Evolutionary conservation across 1,284 basidiomycete species (phyloP).

Genomic region (Irpex rosettiformis): DNA sequence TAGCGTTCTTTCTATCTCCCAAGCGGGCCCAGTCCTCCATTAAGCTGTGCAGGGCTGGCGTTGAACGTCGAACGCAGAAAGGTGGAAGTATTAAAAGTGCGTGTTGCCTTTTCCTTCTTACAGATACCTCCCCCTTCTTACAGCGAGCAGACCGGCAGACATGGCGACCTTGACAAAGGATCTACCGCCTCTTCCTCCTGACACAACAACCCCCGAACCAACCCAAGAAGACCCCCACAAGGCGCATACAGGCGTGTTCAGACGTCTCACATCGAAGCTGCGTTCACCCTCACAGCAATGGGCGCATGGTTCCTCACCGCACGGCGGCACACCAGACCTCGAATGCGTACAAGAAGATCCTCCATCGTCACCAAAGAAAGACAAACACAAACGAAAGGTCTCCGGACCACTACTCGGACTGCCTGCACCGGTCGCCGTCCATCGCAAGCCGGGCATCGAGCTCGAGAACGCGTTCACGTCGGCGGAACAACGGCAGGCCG

Average conservation of each 20-base stretch:
- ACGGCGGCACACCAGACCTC: neutral
- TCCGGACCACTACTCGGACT: conserved; percentile 18
- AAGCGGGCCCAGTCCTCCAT: neutral
- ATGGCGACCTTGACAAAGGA: conserved; percentile 13
- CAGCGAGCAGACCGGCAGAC: neutral
- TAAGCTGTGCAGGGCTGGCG: neutral
- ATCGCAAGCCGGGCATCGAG: conserved; percentile 12
- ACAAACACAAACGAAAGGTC: conserved; percentile 12
- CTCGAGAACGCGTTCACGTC: conserved; percentile 25
- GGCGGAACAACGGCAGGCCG: conserved; percentile 27
- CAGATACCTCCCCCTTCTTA: neutral
- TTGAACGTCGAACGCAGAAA: neutral
- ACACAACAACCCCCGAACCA: too few species aligned
- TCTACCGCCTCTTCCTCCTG: conserved; percentile 9
- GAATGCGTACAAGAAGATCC: neutral
- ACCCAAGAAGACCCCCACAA: conserved; percentile 3
- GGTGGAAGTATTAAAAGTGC: neutral
- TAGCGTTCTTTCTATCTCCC: neutral
- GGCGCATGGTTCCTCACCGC: conserved; percentile 2
- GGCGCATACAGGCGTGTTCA: conserved; percentile 7
- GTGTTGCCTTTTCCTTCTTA: neutral
- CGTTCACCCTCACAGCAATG: conserved; percentile 11
- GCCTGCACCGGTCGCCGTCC: conserved; percentile 6
- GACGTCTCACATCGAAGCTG: conserved; percentile 14
- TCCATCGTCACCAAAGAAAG: conserved; percentile 1